These are phyloP conservation scores for Seiridium cupressi DNA, from an alignment of 2,329 filamentous ascomycete genomes.

Conservation along the genomic window DNA sequence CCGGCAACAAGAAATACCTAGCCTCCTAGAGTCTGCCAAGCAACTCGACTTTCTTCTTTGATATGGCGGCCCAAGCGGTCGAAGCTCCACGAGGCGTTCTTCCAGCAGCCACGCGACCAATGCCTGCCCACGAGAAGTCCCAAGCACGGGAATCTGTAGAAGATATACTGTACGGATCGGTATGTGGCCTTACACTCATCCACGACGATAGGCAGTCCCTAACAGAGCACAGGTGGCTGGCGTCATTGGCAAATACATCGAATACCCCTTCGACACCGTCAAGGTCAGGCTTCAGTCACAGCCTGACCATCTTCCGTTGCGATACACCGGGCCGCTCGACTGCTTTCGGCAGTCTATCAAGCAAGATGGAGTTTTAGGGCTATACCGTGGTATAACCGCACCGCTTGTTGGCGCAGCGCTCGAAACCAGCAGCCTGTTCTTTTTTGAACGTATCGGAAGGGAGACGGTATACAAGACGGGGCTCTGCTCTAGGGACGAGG, in stretches of 20 bases:
- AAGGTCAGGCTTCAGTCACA: conserved; percentile 98
- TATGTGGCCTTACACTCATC: conserved; percentile 39
- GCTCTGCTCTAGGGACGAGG: conserved; percentile 48
- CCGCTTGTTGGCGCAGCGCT: conserved; percentile 87
- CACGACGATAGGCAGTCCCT: conserved; percentile 9
- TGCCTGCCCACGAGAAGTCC: conserved; percentile 19
- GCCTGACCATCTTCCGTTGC: conserved; percentile 76
- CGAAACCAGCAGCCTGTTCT: conserved; percentile 89
- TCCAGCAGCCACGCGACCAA: conserved; percentile 7
- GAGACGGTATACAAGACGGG: conserved; percentile 58
- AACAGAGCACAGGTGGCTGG: conserved; percentile 63
- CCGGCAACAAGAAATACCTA: not conserved
- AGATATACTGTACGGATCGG: conserved; percentile 85
- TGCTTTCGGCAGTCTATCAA: conserved; percentile 87
- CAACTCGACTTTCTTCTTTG: conserved; percentile 1
- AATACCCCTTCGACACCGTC: conserved; percentile 98
- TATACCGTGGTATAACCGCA: conserved; percentile 92
- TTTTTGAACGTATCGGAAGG: conserved; percentile 79
- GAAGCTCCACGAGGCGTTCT: conserved; percentile 18
- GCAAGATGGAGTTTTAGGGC: conserved; percentile 72
- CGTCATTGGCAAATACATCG: conserved; percentile 90
- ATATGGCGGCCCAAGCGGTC: conserved; percentile 25
- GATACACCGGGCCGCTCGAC: conserved; percentile 84
- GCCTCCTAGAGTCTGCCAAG: not conserved
- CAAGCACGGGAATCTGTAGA: conserved; percentile 69